Evolutionary conservation across 2,329 filamentous ascomycete species (phyloP).

Genomic region (Nemania sp.): DNA sequence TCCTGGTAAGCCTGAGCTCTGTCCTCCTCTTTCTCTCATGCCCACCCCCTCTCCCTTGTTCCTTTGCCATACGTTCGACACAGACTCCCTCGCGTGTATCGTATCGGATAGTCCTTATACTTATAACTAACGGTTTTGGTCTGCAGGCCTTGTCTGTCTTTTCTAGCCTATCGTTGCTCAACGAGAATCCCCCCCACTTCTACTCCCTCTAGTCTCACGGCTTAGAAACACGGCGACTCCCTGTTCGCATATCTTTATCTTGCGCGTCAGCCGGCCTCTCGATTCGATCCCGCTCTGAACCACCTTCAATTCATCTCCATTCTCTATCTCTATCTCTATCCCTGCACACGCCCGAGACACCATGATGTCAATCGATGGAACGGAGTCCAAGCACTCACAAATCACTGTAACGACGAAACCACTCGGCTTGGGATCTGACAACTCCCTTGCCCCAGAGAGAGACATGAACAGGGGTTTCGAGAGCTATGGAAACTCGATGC

Average conservation of each 20-base stretch:
- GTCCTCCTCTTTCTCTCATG: neutral
- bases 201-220: slow-evolving; percentile 7
- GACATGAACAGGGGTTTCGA: slow-evolving; percentile 37
- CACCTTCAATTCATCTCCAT: neutral
- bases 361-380: slow-evolving; percentile 27
- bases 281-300: neutral
- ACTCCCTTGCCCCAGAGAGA: slow-evolving; percentile 26
- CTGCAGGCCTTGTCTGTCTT: slow-evolving; percentile 11
- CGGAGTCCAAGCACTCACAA: slow-evolving; percentile 25
- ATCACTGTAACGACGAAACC: slow-evolving; percentile 32
- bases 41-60: neutral
- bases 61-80: neutral
- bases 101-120: slow-evolving; percentile 4
- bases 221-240: neutral
- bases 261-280: slow-evolving; percentile 1
- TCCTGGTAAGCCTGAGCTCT: neutral
- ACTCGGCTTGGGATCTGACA: slow-evolving; percentile 16
- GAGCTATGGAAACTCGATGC: slow-evolving; percentile 43
- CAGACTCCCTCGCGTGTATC: neutral
- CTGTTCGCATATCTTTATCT: slow-evolving; percentile 24
- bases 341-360: neutral
- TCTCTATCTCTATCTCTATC: neutral
- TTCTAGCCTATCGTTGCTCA: slow-evolving; percentile 8
- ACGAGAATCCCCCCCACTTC: slow-evolving; percentile 1
- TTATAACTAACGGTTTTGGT: slow-evolving; percentile 15